Percentiles rank a stretch among this genome's conserved stretches.
These are phyloP conservation scores for Fereydounia khargensis DNA, from an alignment of 1,284 basidiomycete species.

Conservation along the genomic window DNA sequence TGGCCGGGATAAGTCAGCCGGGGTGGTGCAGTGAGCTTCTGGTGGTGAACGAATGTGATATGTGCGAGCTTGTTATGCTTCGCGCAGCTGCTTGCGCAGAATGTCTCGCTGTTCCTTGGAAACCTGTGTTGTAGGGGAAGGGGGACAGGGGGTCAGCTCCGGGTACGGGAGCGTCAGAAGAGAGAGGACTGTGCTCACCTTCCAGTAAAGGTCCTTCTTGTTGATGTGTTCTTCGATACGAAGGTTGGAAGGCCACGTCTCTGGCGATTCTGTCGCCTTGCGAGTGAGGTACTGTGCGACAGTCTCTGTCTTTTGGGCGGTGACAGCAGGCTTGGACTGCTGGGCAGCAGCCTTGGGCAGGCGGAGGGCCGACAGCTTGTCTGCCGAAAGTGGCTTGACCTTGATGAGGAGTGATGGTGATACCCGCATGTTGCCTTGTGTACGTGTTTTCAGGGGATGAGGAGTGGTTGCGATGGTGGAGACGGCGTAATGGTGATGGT, in stretches of 20 bases:
- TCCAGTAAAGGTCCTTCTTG: conserved; percentile 38
- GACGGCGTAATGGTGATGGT: too few relatives aligned
- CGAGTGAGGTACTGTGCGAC: background rate
- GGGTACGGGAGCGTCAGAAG: too few relatives aligned
- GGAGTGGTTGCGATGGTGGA: too few relatives aligned
- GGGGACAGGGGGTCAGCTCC: too few relatives aligned
- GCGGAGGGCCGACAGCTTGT: conserved; percentile 9
- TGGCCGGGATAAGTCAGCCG: too few relatives aligned
- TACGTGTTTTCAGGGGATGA: too few relatives aligned
- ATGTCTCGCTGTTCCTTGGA: conserved; percentile 28
- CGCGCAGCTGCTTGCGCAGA: conserved; percentile 24
- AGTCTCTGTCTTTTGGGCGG: background rate
- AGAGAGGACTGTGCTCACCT: conserved; percentile 35
- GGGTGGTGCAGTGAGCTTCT: too few relatives aligned
- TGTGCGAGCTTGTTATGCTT: conserved; percentile 14
- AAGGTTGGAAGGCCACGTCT: conserved; percentile 21
- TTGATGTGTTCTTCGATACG: conserved; percentile 21
- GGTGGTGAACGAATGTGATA: too few relatives aligned
- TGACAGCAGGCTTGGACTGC: background rate
- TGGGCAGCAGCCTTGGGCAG: conserved; percentile 4
- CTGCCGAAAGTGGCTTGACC: conserved; percentile 21
- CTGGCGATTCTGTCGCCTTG: background rate
- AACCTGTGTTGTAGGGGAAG: conserved; percentile 9
- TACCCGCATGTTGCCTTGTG: conserved; percentile 20
- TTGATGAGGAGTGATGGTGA: conserved; percentile 17